Conservation (phyloP, 345 rosid species). For the Salix brachista region DNA sequence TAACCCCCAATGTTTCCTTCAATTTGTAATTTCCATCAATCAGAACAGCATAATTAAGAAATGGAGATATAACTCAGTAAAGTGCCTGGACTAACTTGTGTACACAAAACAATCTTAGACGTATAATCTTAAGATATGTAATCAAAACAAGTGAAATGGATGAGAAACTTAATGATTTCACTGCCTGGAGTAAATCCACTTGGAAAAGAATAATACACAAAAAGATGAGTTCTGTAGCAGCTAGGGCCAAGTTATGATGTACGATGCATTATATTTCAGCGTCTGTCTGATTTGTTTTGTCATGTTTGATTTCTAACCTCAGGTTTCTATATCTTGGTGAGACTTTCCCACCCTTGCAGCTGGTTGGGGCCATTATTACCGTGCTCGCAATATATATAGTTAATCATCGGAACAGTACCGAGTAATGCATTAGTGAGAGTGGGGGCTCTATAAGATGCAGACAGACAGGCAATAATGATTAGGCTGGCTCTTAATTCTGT, state of each 20-base stretch:
- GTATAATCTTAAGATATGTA: not conserved
- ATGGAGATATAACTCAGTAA: not conserved
- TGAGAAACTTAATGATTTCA: not conserved
- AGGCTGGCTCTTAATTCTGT: not conserved
- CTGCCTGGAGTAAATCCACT: not conserved
- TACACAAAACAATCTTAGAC: not conserved
- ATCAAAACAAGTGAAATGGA: not conserved
- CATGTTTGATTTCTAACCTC: constrained; percentile 4
- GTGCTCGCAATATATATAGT: constrained; percentile 80
- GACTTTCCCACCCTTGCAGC: constrained; percentile 71
- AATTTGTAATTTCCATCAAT: constrained; percentile 45
- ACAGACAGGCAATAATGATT: not conserved
- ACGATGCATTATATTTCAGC: not conserved
- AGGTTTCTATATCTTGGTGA: constrained; percentile 80
- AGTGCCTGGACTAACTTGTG: not conserved
- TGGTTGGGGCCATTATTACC: constrained; percentile 68
- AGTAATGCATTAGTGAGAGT: constrained; percentile 22
- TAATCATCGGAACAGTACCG: constrained; percentile 39
- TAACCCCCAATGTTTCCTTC: constrained; percentile 96
- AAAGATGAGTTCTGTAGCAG: not conserved
- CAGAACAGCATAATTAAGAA: not conserved
- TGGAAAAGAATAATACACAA: not conserved
- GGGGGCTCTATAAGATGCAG: not conserved
- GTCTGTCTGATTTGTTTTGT: not conserved
- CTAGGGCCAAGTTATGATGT: too few relatives aligned